Evolutionary conservation across 2,329 filamentous ascomycete genomes (phyloP), one percentile per base, ranked within the genome.

Genomic region (Ophiostoma quercus): DNA sequence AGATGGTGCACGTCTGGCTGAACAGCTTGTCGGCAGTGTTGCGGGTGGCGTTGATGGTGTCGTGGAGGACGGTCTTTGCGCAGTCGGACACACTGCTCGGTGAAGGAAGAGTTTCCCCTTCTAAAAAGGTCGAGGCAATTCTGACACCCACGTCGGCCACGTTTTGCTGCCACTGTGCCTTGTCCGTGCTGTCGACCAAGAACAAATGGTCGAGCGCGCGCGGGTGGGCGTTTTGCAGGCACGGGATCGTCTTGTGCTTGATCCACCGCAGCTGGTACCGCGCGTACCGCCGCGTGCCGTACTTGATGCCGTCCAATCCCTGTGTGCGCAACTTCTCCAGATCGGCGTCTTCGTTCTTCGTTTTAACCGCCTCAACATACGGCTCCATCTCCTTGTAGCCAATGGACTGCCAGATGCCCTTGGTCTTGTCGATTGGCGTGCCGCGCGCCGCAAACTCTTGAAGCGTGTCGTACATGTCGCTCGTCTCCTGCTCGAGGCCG

Each of bases 381-480:
- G 87, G 84, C 70, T 91, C 85, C 76, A 98, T 90, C 76, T 99
- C 92, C 77, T 96, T 97, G 79, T 93, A 97, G 0, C 95, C 95
- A 72, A 99, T 99, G 0, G 94, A 95, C 68, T 96, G 91, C 93
- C 94, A 99, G 62, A 99, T 96, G 0, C 95, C 96, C 68, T 89
- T 88, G 1, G 87, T 91, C 73, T 87, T 84, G 76, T 98, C 92
- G 1, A 95, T 79, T 0, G 78, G 73, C 1, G 82, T 78, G 0
- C 87, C 89, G 1, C 80, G 75, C 0, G 80, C 76, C 0, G 77
- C 73, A 22, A 76, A 76, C 1, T 75, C 69, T 22, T 74, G 78
- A 3, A 79, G 76, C 66, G 82, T 81, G 1, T 79, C 74, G 71
- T 82, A 81, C 63, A 88, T 79, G 67, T 82, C 76, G 32, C 77